These are phyloP conservation scores for Aspergillus melleus DNA, from an alignment of 2,329 filamentous ascomycete species.

Conservation along the genomic window DNA sequence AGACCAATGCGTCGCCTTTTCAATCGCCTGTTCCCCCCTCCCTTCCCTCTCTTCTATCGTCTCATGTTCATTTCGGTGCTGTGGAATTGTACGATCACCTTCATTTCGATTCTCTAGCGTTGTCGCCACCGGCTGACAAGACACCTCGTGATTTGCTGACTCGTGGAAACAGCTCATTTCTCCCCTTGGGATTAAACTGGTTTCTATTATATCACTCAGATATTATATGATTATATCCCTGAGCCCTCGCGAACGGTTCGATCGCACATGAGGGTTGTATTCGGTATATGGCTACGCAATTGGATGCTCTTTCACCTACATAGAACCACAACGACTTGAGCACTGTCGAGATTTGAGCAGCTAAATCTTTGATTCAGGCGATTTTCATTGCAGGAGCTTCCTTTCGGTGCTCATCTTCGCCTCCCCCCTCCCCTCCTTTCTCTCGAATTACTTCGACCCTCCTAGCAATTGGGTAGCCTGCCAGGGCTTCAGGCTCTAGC, in stretches of 20 bases:
- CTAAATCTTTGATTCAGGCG: not conserved
- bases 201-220: not conserved
- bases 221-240: not conserved
- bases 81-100: not conserved
- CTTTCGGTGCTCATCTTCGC: not conserved
- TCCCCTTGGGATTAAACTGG: not conserved
- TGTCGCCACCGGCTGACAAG: not conserved
- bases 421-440: slow-evolving; percentile 5
- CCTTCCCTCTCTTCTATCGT: not conserved
- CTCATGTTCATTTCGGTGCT: not conserved
- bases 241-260: not conserved
- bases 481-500: slow-evolving; percentile 73
- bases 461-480: slow-evolving; percentile 45
- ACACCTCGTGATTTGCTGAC: not conserved
- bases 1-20: not conserved
- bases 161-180: not conserved
- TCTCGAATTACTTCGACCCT: slow-evolving; percentile 2
- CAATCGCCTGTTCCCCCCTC: not conserved
- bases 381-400: not conserved
- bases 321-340: not conserved
- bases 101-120: not conserved
- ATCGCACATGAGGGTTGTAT: not conserved
- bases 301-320: not conserved
- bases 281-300: not conserved
- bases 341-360: not conserved